phyloP scores from a whole-genome alignment of 352 stramenopile genomes.

The Phytophthora colocasiae region DNA sequence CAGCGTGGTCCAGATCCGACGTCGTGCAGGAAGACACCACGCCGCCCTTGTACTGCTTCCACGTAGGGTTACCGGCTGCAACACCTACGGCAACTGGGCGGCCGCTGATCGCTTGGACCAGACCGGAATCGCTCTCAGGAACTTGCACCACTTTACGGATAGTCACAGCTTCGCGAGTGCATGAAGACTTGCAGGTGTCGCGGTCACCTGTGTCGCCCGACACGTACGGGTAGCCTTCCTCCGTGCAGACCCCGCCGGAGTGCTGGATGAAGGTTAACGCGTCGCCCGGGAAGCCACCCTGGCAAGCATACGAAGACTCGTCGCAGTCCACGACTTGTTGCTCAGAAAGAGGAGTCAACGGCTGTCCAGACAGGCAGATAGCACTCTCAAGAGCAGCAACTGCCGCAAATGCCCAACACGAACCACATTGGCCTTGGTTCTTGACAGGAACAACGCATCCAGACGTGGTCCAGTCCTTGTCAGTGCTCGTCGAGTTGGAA shows the following conservation, averaged over 20 bases:
- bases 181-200: constrained; percentile 45
- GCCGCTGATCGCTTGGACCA: constrained; percentile 88
- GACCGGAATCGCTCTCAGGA: constrained; percentile 77
- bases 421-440: constrained; percentile 97
- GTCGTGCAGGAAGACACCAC: constrained; percentile 87
- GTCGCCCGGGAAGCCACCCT: constrained; percentile 90
- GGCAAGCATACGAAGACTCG: constrained; percentile 81
- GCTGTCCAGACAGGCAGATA: constrained; percentile 78
- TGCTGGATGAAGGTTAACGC: constrained; percentile 91
- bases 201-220: constrained; percentile 48
- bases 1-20: constrained; percentile 96
- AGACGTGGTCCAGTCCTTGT: constrained; percentile 71
- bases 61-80: constrained; percentile 94
- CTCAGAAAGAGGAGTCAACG: constrained; percentile 90
- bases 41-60: constrained; percentile 98
- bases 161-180: constrained; percentile 35
- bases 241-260: constrained; percentile 78
- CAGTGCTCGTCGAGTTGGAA: constrained; percentile 26
- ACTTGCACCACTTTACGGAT: constrained; percentile 62
- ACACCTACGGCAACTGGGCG: constrained; percentile 96
- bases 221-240: constrained; percentile 85
- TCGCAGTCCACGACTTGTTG: constrained; percentile 95
- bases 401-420: constrained; percentile 98
- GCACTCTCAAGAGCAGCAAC: constrained; percentile 92
- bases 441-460: constrained; percentile 85